These are phyloP conservation scores for Botrytis hyacinthi DNA, from an alignment of 2,329 filamentous ascomycete species.

Conservation along the genomic window DNA sequence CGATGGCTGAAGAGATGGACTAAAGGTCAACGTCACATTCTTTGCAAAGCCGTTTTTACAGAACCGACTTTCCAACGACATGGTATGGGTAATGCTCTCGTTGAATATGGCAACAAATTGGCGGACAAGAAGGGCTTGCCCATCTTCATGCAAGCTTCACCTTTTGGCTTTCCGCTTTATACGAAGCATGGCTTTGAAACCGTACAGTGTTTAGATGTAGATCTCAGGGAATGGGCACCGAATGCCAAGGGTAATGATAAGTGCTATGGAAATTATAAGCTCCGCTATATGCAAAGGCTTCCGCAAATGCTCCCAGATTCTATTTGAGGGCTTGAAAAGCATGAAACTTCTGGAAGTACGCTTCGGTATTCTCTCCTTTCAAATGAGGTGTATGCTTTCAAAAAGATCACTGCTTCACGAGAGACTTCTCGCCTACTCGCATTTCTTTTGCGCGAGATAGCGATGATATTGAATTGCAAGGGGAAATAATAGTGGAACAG, in stretches of 20 bases:
- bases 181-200: slow-evolving; percentile 17
- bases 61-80: neutral
- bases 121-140: neutral
- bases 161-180: slow-evolving; percentile 15
- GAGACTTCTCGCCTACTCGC: neutral
- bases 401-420: neutral
- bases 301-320: neutral
- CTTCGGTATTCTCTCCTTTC: no score
- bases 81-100: slow-evolving; percentile 1
- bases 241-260: slow-evolving; percentile 12
- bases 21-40: neutral
- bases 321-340: neutral
- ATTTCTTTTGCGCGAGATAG: neutral
- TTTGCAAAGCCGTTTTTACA: slow-evolving; percentile 1
- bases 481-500: neutral
- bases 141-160: slow-evolving; percentile 11
- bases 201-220: slow-evolving; percentile 14
- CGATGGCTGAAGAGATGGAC: neutral
- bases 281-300: slow-evolving; percentile 14
- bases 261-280: slow-evolving; percentile 13
- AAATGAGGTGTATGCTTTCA: neutral
- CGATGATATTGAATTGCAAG: neutral
- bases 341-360: no score
- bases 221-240: slow-evolving; percentile 17
- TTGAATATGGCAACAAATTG: neutral